A percentile compares a stretch with the other conserved stretches of the same genome.
Evolutionary conservation across 495 filamentous ascomycete genomes (phyloP).

Genomic region (Lindgomyces ingoldianus): DNA sequence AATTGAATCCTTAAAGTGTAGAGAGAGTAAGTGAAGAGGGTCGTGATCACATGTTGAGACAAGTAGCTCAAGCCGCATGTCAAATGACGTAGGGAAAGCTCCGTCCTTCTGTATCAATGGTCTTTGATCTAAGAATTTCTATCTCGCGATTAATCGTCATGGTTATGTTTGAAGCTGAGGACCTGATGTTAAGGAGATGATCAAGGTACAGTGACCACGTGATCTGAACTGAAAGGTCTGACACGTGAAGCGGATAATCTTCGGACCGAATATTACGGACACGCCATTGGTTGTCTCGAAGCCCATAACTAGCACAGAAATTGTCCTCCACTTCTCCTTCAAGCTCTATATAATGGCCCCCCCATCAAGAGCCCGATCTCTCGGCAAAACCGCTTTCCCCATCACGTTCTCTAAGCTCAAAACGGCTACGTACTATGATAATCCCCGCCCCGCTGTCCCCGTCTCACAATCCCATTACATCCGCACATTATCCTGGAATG

Average conservation of each 20-base stretch:
- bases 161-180: too few relatives aligned
- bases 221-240: too few relatives aligned
- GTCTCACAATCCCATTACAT: constrained; percentile 46
- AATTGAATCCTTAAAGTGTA: too few relatives aligned
- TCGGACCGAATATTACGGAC: neutral
- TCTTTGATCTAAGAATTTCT: too few relatives aligned
- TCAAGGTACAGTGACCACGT: too few relatives aligned
- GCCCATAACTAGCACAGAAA: neutral
- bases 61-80: too few relatives aligned
- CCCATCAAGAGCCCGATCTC: constrained; percentile 16
- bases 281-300: neutral
- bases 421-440: constrained; percentile 40
- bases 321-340: neutral
- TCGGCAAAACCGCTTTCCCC: constrained; percentile 31
- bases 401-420: constrained; percentile 35
- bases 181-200: too few relatives aligned
- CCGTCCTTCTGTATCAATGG: too few relatives aligned
- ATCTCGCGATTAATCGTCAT: too few relatives aligned
- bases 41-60: too few relatives aligned
- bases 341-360: constrained; percentile 20
- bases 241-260: neutral
- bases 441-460: constrained; percentile 15
- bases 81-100: too few relatives aligned
- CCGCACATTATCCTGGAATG: constrained; percentile 85
- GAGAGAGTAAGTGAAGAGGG: too few relatives aligned